Evolutionary conservation across 441 rosid genomes (phyloP), one percentile per base, ranked within the genome.

Genomic region (Theobroma grandiflorum): DNA sequence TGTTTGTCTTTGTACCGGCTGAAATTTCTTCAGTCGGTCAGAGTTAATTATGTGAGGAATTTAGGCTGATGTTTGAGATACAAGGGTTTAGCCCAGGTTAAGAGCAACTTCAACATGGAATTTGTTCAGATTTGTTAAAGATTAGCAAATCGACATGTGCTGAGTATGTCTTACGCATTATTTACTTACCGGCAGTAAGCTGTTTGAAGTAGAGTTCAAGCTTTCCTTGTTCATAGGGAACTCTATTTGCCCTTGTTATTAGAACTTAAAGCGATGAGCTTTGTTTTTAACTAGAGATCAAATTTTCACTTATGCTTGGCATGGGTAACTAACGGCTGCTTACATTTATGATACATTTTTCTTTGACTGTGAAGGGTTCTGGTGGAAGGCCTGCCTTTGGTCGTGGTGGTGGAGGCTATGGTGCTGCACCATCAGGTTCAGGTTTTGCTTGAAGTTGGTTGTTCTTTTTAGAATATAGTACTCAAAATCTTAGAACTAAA

Each of bases 301-400:
- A 66, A 18, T 0, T 38, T 40, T 43, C 14, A 20, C 14, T 2
- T 8, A 7, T 43, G 10, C 64, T 12, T 65, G 33, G 40, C 33
- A 42, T 9, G 14, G 53, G 31, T 75, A 8, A 74, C 70, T 16
- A 11, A 8, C n/a, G 18, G 2, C 20, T 3, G 3, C 4, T 16
- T 47, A 18, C 22, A n/a, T 37, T 40, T 14, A 26, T 26, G 8
- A 47, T 68, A 72, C 9, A 4, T 42, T 63, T 73, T 77, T 11
- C 22, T 79, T 79, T 31, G 55, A 73, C 67, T 43, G 15, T 78
- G 68, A 82, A 92, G 97, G 91, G 91, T 20, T 64, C 94, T 81
- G 91, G 93, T 72, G 94, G 89, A 72, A 91, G 97, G 82, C 92
- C 96, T 53, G 90, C 89, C 49, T 93, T 93, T 76, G 98, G 97